phyloP scores from a whole-genome alignment of 257 asterid genomes.

The Capsicum chinense region DNA sequence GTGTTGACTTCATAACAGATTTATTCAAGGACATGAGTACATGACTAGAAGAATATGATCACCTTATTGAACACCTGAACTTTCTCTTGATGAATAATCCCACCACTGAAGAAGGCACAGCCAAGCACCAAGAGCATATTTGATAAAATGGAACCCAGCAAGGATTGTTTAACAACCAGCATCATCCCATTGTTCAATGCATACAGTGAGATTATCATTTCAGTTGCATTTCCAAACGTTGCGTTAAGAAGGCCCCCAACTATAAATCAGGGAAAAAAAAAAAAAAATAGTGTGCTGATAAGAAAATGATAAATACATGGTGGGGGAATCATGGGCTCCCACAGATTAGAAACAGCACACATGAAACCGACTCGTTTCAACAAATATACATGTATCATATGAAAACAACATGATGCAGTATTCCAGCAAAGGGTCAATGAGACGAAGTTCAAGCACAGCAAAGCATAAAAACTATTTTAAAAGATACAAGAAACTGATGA shows the following conservation, averaged over 20 bases:
- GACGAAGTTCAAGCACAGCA: neutral
- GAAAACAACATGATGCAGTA: conserved; percentile 1
- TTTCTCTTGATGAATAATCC: conserved; percentile 69
- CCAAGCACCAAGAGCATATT: conserved; percentile 98
- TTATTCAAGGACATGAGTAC: neutral
- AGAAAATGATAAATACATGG: neutral
- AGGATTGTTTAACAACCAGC: conserved; percentile 89
- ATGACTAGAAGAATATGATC: conserved; percentile 23
- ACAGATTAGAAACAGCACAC: neutral
- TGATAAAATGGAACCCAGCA: conserved; percentile 93
- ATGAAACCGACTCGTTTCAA: neutral
- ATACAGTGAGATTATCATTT: conserved; percentile 90
- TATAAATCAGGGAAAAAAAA: conserved; percentile 39
- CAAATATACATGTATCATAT: conserved; percentile 1
- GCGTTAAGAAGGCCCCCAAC: conserved; percentile 98
- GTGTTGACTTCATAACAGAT: conserved; percentile 26
- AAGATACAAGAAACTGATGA: neutral
- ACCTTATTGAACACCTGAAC: conserved; percentile 90
- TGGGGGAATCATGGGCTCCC: neutral
- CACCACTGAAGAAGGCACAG: conserved; percentile 95
- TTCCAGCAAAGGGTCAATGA: conserved; percentile 7
- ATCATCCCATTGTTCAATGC: conserved; percentile 94
- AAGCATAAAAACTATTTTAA: conserved; percentile 5
- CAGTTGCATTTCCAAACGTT: conserved; percentile 96
- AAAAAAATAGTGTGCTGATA: neutral